A percentile compares a stretch with the other conserved stretches of the same genome.
These are phyloP conservation scores for Rosa multiflora DNA, from an alignment of 306 rosid genomes.

Conservation along the genomic window DNA sequence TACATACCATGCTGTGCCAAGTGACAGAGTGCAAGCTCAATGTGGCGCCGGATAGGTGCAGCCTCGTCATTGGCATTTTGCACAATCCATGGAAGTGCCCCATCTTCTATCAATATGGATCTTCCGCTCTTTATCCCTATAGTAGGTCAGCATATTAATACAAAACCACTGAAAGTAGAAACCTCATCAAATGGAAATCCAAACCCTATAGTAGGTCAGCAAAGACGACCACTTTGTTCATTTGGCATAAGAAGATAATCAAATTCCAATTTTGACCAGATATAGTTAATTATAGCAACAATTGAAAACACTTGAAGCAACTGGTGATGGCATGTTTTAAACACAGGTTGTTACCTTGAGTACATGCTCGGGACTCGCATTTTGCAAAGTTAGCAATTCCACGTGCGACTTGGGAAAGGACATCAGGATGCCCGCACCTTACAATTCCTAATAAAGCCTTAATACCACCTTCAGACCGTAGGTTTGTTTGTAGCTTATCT, in stretches of 20 bases:
- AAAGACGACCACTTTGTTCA: not conserved
- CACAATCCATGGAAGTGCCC: constrained; percentile 96
- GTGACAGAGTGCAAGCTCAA: constrained; percentile 98
- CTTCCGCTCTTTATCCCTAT: constrained; percentile 68
- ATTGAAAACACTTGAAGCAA: not conserved
- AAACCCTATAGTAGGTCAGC: not conserved
- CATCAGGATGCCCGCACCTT: constrained; percentile 96
- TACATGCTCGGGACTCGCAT: constrained; percentile 92
- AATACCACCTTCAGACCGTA: constrained; percentile 91
- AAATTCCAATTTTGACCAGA: not conserved
- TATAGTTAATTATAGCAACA: not conserved
- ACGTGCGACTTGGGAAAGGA: constrained; percentile 96
- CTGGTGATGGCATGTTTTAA: not conserved
- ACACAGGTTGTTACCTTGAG: constrained; percentile 59
- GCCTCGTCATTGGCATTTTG: constrained; percentile 88
- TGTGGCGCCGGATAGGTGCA: constrained; percentile 96
- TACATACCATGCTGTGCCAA: constrained; percentile 89
- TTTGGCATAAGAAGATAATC: not conserved
- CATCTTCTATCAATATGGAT: constrained; percentile 90
- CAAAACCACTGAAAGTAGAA: not conserved
- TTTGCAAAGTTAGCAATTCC: constrained; percentile 98
- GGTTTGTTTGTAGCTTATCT: constrained; percentile 81
- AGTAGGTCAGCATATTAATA: constrained; percentile 14
- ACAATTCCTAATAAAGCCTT: constrained; percentile 95
- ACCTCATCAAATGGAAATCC: not conserved